Conservation (phyloP, 2,329 filamentous ascomycete species). For the Gaeumannomyces tritici region DNA sequence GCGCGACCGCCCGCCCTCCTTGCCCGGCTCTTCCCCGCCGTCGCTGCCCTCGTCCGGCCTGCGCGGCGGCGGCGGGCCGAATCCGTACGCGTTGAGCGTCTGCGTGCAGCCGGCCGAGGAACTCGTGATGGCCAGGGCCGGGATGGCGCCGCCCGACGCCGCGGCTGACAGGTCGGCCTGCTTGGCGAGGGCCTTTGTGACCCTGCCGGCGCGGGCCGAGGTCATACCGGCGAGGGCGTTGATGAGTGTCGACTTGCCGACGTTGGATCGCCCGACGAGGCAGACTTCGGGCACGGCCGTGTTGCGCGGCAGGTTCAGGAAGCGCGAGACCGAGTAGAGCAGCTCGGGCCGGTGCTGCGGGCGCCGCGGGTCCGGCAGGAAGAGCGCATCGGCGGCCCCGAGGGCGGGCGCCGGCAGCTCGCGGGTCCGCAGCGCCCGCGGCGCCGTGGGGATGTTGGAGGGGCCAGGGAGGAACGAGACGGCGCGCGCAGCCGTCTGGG, state of each 20-base stretch:
- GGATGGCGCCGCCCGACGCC: slow-evolving; percentile 26
- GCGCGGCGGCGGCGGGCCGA: slow-evolving; percentile 30
- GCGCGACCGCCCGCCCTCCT: slow-evolving; percentile 12
- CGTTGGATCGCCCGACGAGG: slow-evolving; percentile 79
- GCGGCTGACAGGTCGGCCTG: slow-evolving; percentile 12
- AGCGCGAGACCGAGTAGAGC: slow-evolving; percentile 39
- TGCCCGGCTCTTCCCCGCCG: slow-evolving; percentile 6
- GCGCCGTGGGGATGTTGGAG: slow-evolving; percentile 2
- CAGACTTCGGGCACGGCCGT: slow-evolving; percentile 53
- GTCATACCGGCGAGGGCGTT: slow-evolving; percentile 59
- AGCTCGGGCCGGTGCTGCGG: slow-evolving; percentile 16
- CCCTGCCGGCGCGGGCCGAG: neutral
- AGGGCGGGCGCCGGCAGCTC: slow-evolving; percentile 6
- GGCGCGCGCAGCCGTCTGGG: neutral
- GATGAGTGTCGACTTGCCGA: slow-evolving; percentile 81
- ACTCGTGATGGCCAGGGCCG: slow-evolving; percentile 39
- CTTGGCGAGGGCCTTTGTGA: slow-evolving; percentile 7
- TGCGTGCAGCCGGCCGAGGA: slow-evolving; percentile 41
- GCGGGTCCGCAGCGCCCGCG: neutral
- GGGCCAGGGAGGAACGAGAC: slow-evolving; percentile 1
- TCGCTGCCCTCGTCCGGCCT: slow-evolving; percentile 11
- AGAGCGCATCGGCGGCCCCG: slow-evolving; percentile 10
- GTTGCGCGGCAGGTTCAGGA: slow-evolving; percentile 41
- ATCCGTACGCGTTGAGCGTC: slow-evolving; percentile 46
- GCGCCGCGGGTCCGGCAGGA: slow-evolving; percentile 9